Evolutionary conservation across 2,329 filamentous ascomycete species (phyloP).

Genomic region (Xylariomycetidae sp.): DNA sequence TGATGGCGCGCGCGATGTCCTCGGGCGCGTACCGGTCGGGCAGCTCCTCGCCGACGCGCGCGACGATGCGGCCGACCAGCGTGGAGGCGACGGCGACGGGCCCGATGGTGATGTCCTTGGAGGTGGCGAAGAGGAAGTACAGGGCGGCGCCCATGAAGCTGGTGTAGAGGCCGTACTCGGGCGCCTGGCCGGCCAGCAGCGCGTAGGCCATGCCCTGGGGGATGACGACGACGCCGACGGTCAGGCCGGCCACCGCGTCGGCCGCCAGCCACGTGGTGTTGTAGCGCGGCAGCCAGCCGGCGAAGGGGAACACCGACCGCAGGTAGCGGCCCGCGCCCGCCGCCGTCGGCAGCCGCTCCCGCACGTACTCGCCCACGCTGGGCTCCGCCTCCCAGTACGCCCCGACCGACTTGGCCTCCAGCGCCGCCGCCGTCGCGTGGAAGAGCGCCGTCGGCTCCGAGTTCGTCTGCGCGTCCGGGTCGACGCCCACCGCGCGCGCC

Average conservation of each 20-base stretch:
- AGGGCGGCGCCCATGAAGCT: constrained; percentile 32
- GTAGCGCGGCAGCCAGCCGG: constrained; percentile 79
- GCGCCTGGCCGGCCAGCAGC: constrained; percentile 38
- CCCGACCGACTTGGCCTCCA: constrained; percentile 40
- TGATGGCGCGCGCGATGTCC: constrained; percentile 40
- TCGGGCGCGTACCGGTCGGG: constrained; percentile 34
- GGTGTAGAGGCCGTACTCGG: constrained; percentile 42
- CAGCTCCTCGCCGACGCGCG: constrained; percentile 29
- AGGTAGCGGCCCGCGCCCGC: constrained; percentile 53
- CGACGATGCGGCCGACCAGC: constrained; percentile 43
- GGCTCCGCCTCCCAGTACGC: constrained; percentile 80
- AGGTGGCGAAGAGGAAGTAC: constrained; percentile 34
- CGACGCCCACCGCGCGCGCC: constrained; percentile 26
- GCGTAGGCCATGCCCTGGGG: constrained; percentile 51
- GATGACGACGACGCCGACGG: constrained; percentile 48
- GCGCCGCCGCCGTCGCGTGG: constrained; percentile 19
- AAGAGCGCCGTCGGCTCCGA: constrained; percentile 21
- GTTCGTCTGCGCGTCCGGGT: constrained; percentile 22
- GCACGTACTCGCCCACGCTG: constrained; percentile 65
- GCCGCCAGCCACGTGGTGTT: constrained; percentile 52
- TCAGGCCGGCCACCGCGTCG: constrained; percentile 30
- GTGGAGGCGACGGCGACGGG: constrained; percentile 51
- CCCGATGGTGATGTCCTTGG: constrained; percentile 70
- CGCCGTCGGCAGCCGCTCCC: constrained; percentile 53
- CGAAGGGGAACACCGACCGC: constrained; percentile 74